A percentile compares a stretch with the other conserved stretches of the same genome.
These are phyloP conservation scores for Polytrichum commune DNA, from an alignment of 225 moss, liverwort and hornwort genomes.

Conservation along the genomic window DNA sequence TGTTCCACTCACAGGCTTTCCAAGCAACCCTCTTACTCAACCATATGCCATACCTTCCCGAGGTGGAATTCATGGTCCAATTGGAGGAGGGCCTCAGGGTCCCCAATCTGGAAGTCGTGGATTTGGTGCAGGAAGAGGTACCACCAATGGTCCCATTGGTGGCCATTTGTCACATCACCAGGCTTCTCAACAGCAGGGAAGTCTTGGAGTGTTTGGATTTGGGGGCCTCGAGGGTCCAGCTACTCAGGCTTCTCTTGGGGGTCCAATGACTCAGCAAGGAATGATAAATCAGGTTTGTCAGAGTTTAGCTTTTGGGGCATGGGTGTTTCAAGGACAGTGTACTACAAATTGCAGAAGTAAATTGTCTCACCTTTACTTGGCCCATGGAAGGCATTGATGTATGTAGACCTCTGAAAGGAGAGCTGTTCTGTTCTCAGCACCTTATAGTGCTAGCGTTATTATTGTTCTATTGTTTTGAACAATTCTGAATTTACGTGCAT, in stretches of 20 bases:
- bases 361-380: too few species aligned
- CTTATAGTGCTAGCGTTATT: too few species aligned
- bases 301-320: too few species aligned
- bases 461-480: neutral
- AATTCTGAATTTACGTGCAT: neutral
- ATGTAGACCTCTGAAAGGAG: neutral
- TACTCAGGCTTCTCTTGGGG: slow-evolving; percentile 86
- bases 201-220: slow-evolving; percentile 72
- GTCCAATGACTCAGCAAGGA: slow-evolving; percentile 85
- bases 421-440: neutral
- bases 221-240: slow-evolving; percentile 84
- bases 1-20: slow-evolving; percentile 37
- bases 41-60: slow-evolving; percentile 97
- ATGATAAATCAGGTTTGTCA: slow-evolving; percentile 67
- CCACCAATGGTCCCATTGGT: slow-evolving; percentile 91
- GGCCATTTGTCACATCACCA: slow-evolving; percentile 96
- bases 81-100: slow-evolving; percentile 85
- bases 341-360: too few species aligned
- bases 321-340: too few species aligned
- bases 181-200: slow-evolving; percentile 73
- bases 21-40: slow-evolving; percentile 75
- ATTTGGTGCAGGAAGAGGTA: slow-evolving; percentile 88
- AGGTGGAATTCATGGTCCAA: slow-evolving; percentile 93
- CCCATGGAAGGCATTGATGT: neutral
- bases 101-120: slow-evolving; percentile 86